A percentile compares a stretch with the other conserved stretches of the same genome.
These are phyloP conservation scores for Zoysia pacifica DNA, from an alignment of 176 grass and related monocot species.

Conservation along the genomic window DNA sequence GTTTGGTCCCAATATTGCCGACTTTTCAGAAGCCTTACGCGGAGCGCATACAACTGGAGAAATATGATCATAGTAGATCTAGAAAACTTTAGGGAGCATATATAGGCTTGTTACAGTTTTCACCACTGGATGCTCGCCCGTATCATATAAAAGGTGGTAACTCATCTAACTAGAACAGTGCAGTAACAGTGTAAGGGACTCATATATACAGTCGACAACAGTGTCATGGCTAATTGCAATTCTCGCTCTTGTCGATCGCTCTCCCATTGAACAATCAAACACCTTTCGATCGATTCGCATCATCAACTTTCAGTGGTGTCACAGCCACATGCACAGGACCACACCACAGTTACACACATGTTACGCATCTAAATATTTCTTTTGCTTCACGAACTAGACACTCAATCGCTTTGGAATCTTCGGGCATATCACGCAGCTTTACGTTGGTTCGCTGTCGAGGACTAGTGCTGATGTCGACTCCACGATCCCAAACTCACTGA, in stretches of 20 bases:
- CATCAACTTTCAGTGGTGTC: neutral
- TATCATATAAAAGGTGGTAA: too few relatives aligned
- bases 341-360: conserved; percentile 23
- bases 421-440: conserved; percentile 36
- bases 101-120: neutral
- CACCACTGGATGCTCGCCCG: neutral
- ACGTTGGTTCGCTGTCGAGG: conserved; percentile 24
- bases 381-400: neutral
- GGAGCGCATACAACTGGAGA: neutral
- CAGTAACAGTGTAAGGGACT: neutral
- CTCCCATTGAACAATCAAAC: neutral
- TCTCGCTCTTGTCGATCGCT: neutral
- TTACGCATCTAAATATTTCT: neutral
- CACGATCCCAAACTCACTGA: conserved; percentile 13
- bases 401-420: conserved; percentile 32
- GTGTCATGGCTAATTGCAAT: conserved; percentile 20
- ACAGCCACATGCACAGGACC: conserved; percentile 27
- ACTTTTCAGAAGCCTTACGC: neutral
- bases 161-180: neutral
- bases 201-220: neutral
- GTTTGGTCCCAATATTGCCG: neutral
- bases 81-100: neutral
- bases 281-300: neutral
- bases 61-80: neutral
- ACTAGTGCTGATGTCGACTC: conserved; percentile 36